Evolutionary conservation across 306 rosid genomes (phyloP), one percentile per base, ranked within the genome.

Genomic region (Delonix regia): DNA sequence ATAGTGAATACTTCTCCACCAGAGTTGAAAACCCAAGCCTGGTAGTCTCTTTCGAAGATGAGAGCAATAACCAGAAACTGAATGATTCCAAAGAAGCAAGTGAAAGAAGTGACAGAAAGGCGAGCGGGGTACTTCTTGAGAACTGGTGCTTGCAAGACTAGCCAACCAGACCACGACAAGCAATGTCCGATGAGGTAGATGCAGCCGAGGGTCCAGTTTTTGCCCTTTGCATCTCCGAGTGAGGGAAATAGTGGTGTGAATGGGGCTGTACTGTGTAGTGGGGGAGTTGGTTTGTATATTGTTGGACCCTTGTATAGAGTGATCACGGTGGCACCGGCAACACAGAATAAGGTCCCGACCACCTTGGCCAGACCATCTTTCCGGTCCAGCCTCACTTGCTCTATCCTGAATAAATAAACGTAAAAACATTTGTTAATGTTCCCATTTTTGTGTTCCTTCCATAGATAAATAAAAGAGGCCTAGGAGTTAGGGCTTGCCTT

Each of bases 101-200:
- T 95, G 75, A 79, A 95, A 3, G 99, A 92, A 5, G 99, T 95
- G 65, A 95, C 98, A 4, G 99, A 95, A 78, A 95, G 97, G 16
- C 99, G 91, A 11, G 99, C 99, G 0, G 99, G 99, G 78, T 95
- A 95, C 77, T 95, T 95, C 83, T 95, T 95, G 36, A 95, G 91
- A 6, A 95, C 87, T 0, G 99, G 99, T 24, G 97, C 90, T 79
- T 95, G 99, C 57, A 95, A 15, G 13, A 95, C 99, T 1, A 95
- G 96, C 99, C 99, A 95, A 7, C 71, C 99, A 44, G 99, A 95
- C 99, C 99, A 95, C 0, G 98, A 87, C 83, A 95, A 83, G 79
- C 99, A 95, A 69, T 95, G 99, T 0, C 99, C 98, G 47, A 95
- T 87, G 9, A 95, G 92, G 85, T 83, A 95, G 11, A 95, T 0